Evolutionary conservation across 495 filamentous ascomycete species (phyloP), one percentile per base, ranked within the genome.

Genomic region (Hyaloscypha finlandica): DNA sequence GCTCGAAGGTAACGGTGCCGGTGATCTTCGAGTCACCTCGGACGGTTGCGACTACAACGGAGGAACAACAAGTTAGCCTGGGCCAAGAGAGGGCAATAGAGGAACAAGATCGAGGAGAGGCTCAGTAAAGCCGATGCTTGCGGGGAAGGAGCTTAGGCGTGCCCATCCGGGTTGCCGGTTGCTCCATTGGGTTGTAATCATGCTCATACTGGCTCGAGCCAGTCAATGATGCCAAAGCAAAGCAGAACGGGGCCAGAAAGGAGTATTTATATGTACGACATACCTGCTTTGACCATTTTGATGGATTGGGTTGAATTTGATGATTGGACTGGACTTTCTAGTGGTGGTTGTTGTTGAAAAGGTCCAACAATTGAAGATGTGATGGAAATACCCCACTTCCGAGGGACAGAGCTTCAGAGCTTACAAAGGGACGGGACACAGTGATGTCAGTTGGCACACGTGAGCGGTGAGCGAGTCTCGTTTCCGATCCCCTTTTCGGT

Each of bases 271-370:
- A 56, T 51, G 37, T 39, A 31, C 32, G 68, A 87, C 92, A 77
- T 85, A 96, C 92, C 92, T 83, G 92, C 92, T 85, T 95, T 96
- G 82, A 95, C 92, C 92, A 96, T 96, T 86, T 85, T 94, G 88
- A 84, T 76, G 76, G 78, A 77, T 75, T 67, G 20, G 6, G 6
- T 77, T 61, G 63, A 42, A 66, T 68, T 74, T 59, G 35, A 48
- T 48, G 42, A 48, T 48, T 48, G 8, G 42, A 48, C 11, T 48
- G 42, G 3, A 48, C 16, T 48, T 4, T 48, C 11, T 11, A 14
- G 42, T 48, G 42, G 16, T 56, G 19, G 65, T 66, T 51, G 37
- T 54, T 42, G 59, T 25, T 25, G 64, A 37, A 35, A 66, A 57
- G 68, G 62, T 63, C 61, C 31, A 64, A 58, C 62, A 65, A 65